Percentiles rank a stretch among this genome's conserved stretches.
These are phyloP conservation scores for Stereocaulon alpinum DNA, from an alignment of 495 filamentous ascomycete genomes.

Conservation along the genomic window DNA sequence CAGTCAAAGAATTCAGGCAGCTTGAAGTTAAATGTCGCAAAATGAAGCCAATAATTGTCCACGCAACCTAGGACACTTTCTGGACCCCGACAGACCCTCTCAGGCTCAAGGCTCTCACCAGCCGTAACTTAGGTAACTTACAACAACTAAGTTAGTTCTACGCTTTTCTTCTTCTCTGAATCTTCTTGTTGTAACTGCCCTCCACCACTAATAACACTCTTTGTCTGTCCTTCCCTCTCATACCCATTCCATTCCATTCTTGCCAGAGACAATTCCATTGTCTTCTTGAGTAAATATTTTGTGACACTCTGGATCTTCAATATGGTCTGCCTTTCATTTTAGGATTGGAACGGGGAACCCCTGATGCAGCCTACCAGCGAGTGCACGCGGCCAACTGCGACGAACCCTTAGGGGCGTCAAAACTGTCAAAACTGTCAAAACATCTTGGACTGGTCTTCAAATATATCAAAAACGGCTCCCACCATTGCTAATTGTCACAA, in stretches of 20 bases:
- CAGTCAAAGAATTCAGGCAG: background rate
- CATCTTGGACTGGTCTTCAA: background rate
- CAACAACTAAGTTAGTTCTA: too few relatives aligned
- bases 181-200: background rate
- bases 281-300: background rate
- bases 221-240: background rate
- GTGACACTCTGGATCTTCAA: background rate
- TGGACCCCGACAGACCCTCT: background rate
- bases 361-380: conserved; percentile 3
- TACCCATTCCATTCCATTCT: conserved; percentile 5
- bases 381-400: background rate
- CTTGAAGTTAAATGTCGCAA: background rate
- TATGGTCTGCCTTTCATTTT: conserved; percentile 1
- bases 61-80: background rate
- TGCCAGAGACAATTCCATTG: background rate
- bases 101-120: too few relatives aligned
- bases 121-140: too few relatives aligned
- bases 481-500: background rate
- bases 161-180: background rate
- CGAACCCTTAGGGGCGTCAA: background rate
- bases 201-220: background rate
- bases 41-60: background rate
- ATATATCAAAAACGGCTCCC: background rate
- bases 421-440: too few relatives aligned
- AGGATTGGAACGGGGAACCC: conserved; percentile 3